phyloP scores from a whole-genome alignment of 306 rosid genomes.

The Astragalus membranaceus region DNA sequence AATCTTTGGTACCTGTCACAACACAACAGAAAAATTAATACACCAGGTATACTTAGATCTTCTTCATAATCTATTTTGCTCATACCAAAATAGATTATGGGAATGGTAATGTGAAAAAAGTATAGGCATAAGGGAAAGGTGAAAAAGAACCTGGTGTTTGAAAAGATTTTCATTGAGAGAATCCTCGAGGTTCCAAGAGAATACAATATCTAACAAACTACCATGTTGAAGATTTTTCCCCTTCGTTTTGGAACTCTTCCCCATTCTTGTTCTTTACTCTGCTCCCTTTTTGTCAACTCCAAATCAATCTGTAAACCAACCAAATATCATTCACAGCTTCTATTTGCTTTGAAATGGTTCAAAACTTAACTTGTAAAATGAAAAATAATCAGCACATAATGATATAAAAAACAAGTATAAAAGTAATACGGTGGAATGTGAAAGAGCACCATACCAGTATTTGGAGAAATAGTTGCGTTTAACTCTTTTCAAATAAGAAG shows the following conservation, averaged over 20 bases:
- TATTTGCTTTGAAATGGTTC: no score
- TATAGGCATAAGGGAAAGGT: not conserved
- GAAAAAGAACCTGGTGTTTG: constrained; percentile 18
- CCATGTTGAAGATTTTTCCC: not conserved
- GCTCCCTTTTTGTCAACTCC: not conserved
- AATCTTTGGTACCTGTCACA: constrained; percentile 37
- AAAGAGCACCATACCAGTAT: no score
- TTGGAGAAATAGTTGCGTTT: no score
- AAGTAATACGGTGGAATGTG: no score
- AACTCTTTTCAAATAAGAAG: no score
- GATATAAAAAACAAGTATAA: no score
- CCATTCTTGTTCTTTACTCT: not conserved
- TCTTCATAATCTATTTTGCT: not conserved
- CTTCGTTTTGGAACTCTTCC: not conserved
- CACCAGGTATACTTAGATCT: no score
- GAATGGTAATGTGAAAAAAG: not conserved
- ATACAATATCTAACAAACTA: constrained; percentile 15
- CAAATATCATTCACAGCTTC: not conserved
- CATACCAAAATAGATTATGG: no score
- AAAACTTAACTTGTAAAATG: no score
- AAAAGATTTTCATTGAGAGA: constrained; percentile 18
- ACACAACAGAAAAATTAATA: not conserved
- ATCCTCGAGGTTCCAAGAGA: constrained; percentile 35
- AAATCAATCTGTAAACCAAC: not conserved
- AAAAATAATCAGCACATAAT: no score